Evolutionary conservation across 805 yeast genomes (phyloP).

Genomic region (Candida orba): DNA sequence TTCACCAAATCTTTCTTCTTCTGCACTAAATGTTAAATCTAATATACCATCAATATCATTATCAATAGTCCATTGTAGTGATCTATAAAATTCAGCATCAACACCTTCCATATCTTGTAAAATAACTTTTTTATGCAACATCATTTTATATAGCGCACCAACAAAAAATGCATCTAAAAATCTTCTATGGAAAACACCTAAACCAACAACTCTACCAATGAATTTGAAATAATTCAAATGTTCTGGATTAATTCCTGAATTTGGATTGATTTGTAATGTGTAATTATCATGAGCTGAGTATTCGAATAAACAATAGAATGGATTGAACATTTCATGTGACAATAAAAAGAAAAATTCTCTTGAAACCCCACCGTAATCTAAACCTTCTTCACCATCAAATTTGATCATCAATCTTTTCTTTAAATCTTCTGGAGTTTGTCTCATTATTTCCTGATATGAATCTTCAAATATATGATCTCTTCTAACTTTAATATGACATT

Average conservation of each 20-base stretch:
- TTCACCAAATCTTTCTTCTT: conserved; percentile 94
- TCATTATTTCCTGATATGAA: conserved; percentile 96
- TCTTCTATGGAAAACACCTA: conserved; percentile 97
- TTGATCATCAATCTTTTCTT: conserved; percentile 97
- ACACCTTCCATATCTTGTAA: conserved; percentile 98
- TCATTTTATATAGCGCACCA: conserved; percentile 97
- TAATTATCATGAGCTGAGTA: conserved; percentile 97
- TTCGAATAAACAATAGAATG: conserved; percentile 94
- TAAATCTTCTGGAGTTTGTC: conserved; percentile 97
- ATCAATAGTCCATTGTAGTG: conserved; percentile 91
- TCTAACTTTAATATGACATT: conserved; percentile 96
- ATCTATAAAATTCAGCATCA: conserved; percentile 93
- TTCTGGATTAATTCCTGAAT: conserved; percentile 94
- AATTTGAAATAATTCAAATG: conserved; percentile 96
- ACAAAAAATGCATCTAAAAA: conserved; percentile 97
- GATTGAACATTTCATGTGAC: conserved; percentile 98
- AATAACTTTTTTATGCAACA: conserved; percentile 89
- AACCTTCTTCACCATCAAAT: conserved; percentile 98
- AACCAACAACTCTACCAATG: conserved; percentile 96
- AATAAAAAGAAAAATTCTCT: conserved; percentile 94
- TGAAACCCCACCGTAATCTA: conserved; percentile 99
- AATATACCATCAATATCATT: conserved; percentile 86
- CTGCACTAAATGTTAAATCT: conserved; percentile 82
- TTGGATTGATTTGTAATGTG: conserved; percentile 95
- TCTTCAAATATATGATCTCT: conserved; percentile 96